Conservation (phyloP, 768 basidiomycete species). For the Boletus patriciae region DNA sequence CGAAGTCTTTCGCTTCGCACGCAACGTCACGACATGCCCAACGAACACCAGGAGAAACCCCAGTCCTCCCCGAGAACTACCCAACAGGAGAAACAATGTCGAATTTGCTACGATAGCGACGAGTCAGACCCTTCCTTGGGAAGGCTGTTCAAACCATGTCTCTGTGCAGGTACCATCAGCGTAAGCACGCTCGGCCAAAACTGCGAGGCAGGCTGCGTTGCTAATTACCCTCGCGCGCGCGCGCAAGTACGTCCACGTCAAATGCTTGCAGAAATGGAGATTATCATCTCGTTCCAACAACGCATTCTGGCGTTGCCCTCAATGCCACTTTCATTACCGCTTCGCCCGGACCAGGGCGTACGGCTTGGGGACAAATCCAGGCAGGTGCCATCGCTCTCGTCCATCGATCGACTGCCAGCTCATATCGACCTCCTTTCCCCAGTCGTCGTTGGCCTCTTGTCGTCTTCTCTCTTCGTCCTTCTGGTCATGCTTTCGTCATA, state of each 20-base stretch:
- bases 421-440: slow-evolving; percentile 10
- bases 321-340: slow-evolving; percentile 76
- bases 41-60: slow-evolving; percentile 16
- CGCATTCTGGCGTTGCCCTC: slow-evolving; percentile 78
- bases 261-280: slow-evolving; percentile 76
- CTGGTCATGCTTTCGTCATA: slow-evolving; percentile 70
- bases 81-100: slow-evolving; percentile 64
- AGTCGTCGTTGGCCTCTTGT: slow-evolving; percentile 67
- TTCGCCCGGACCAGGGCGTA: slow-evolving; percentile 69
- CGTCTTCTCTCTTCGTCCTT: slow-evolving; percentile 59
- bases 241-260: slow-evolving; percentile 71
- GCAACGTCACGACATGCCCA: slow-evolving; percentile 15
- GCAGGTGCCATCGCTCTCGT: slow-evolving; percentile 37
- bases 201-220: slow-evolving; percentile 9
- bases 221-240: slow-evolving; percentile 19
- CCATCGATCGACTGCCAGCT: slow-evolving; percentile 11
- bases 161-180: slow-evolving; percentile 74
- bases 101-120: slow-evolving; percentile 77
- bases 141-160: slow-evolving; percentile 72
- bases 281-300: slow-evolving; percentile 56
- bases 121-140: slow-evolving; percentile 63
- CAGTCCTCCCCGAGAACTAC: slow-evolving; percentile 9
- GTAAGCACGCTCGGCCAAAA: slow-evolving; percentile 33
- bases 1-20: background rate
- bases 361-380: slow-evolving; percentile 76